Conservation (phyloP, 2,329 filamentous ascomycete genomes). For the Cladosporium oxysporum region DNA sequence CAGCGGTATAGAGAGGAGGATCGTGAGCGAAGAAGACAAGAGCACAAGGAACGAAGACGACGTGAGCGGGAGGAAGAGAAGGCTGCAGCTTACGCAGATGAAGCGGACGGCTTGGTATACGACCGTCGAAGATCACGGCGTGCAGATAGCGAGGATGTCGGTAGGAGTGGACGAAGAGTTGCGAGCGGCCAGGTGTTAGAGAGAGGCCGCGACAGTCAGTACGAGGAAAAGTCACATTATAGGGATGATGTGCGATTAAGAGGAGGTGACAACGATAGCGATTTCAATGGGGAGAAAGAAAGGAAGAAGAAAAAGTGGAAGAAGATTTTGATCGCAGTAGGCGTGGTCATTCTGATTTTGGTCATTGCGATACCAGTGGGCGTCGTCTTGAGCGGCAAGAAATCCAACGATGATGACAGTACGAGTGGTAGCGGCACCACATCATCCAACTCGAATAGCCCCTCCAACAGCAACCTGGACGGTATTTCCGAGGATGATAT, state of each 20-base stretch:
- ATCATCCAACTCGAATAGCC: conserved; percentile 33
- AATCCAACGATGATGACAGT: conserved; percentile 18
- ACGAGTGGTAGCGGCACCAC: conserved; percentile 25
- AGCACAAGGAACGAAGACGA: conserved; percentile 41
- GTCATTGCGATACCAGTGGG: conserved; percentile 51
- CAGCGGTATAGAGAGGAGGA: conserved; percentile 26
- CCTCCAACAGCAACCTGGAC: conserved; percentile 49
- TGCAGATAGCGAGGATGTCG: conserved; percentile 1
- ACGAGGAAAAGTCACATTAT: conserved; percentile 43
- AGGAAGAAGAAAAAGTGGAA: conserved; percentile 55
- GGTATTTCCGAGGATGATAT: conserved; percentile 47
- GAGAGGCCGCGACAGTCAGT: conserved; percentile 39
- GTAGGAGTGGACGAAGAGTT: conserved; percentile 38
- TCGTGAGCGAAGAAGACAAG: conserved; percentile 30
- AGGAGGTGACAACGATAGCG: conserved; percentile 41
- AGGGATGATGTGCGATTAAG: conserved; percentile 44
- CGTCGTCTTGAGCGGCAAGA: conserved; percentile 49
- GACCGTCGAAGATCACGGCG: conserved; percentile 21
- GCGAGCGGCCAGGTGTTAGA: conserved; percentile 52
- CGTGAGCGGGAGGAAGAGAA: conserved; percentile 46
- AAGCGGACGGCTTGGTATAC: conserved; percentile 28
- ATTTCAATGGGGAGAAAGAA: conserved; percentile 42
- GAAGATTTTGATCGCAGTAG: conserved; percentile 47
- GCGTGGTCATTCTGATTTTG: conserved; percentile 43
- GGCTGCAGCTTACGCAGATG: conserved; percentile 31